phyloP scores from a whole-genome alignment of 768 basidiomycete genomes.

The Russula ochroleuca region DNA sequence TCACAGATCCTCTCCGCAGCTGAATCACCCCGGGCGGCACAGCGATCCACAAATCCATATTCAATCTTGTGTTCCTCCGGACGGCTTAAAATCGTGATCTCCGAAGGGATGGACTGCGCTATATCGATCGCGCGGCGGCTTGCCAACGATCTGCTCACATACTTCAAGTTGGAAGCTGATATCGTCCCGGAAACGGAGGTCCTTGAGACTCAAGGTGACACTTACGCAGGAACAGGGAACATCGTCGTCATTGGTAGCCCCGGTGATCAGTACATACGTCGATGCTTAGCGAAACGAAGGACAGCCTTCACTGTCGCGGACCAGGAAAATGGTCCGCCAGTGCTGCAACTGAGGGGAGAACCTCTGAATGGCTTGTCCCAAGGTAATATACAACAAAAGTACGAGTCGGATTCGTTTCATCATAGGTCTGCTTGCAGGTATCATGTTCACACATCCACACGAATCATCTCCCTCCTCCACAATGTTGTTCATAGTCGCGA shows the following conservation, averaged over 20 bases:
- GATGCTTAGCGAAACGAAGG: slow-evolving; percentile 22
- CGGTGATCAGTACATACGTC: slow-evolving; percentile 29
- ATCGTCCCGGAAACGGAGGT: slow-evolving; percentile 46
- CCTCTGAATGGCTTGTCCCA: slow-evolving; percentile 6
- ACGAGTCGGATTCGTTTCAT: neutral
- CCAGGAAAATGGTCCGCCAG: slow-evolving; percentile 1
- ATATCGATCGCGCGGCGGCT: slow-evolving; percentile 59
- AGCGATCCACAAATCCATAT: slow-evolving; percentile 41
- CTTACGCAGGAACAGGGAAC: slow-evolving; percentile 50
- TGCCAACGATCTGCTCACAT: slow-evolving; percentile 60
- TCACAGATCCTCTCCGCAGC: slow-evolving; percentile 7
- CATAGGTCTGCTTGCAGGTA: slow-evolving; percentile 34
- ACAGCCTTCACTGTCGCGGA: slow-evolving; percentile 28
- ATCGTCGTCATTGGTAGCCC: slow-evolving; percentile 53
- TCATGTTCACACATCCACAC: slow-evolving; percentile 68
- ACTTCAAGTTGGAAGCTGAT: slow-evolving; percentile 65
- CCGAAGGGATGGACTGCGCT: slow-evolving; percentile 33
- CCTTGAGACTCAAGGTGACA: slow-evolving; percentile 26
- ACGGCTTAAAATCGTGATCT: slow-evolving; percentile 55
- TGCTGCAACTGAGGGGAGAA: slow-evolving; percentile 18
- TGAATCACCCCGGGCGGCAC: neutral
- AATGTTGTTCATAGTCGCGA: slow-evolving; percentile 57
- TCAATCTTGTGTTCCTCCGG: slow-evolving; percentile 53
- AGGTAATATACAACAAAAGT: slow-evolving; percentile 25
- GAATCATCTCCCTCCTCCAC: slow-evolving; percentile 37